Conservation (phyloP, 139 green algal species). For the Closterium sp. region DNA sequence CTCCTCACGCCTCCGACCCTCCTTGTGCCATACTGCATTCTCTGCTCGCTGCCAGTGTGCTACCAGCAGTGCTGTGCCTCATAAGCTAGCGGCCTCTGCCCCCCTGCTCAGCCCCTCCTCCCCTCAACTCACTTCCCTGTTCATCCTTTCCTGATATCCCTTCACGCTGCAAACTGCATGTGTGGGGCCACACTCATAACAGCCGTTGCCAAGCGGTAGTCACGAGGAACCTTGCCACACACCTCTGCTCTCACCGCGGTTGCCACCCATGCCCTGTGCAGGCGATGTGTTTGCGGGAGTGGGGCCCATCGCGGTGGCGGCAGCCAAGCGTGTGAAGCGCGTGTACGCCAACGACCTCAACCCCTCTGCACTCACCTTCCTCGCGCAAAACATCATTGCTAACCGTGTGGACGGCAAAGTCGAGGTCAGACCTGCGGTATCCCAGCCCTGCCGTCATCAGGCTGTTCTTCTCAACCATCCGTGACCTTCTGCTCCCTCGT, state of each 20-base stretch:
- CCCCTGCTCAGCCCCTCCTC: too few species aligned
- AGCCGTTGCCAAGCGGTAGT: too few species aligned
- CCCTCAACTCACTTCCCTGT: too few species aligned
- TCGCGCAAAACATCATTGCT: slow-evolving; percentile 64
- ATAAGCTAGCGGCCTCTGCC: not conserved
- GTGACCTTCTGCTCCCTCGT: too few species aligned
- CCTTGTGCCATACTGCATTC: not conserved
- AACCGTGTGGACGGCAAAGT: not conserved
- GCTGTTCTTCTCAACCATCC: too few species aligned
- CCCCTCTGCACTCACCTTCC: slow-evolving; percentile 68
- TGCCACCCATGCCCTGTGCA: not conserved
- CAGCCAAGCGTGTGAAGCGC: slow-evolving; percentile 68
- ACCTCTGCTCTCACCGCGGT: not conserved
- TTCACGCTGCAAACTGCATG: too few species aligned
- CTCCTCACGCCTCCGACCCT: too few species aligned
- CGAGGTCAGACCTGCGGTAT: not conserved
- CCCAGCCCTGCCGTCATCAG: too few species aligned
- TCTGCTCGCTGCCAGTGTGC: not conserved
- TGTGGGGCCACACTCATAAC: too few species aligned
- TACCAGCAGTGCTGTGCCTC: too few species aligned
- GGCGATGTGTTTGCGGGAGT: slow-evolving; percentile 62
- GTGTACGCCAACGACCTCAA: slow-evolving; percentile 96
- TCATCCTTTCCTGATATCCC: too few species aligned
- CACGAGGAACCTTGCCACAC: too few species aligned
- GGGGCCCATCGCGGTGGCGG: slow-evolving; percentile 88